Evolutionary conservation across 495 filamentous ascomycete species (phyloP), one percentile per base, ranked within the genome.

Genomic region (Arthonia radiata): DNA sequence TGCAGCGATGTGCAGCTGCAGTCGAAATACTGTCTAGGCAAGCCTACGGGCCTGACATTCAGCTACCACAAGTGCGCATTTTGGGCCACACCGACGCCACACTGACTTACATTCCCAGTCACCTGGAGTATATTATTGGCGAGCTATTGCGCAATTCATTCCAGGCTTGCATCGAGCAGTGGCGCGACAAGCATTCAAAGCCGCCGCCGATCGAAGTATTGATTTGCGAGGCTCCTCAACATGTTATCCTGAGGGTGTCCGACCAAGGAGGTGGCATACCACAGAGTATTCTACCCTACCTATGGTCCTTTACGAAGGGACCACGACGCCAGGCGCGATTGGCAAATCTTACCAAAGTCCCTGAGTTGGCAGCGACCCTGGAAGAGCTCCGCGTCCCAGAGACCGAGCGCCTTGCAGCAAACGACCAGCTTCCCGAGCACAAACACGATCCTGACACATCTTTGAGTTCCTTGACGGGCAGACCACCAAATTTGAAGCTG

Each of bases 301-400:
- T 99, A 6, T 99, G 86, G 86, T 86, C 78, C 10, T 99, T 93
- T 49, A 73, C 70, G 48, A 94, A 94, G 44, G 80, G 81, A 1
- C 72, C 79, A 3, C 65, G 74, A 1, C 72, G 64, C 22, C 54
- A 68, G 30, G 57, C 60, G 28, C 62, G 76, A 8, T 54, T 99
- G 3, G 57, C 73, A 35, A 93, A 92, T 44, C 60, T 94, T 8
- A 63, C 60, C 5, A 66, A 71, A 37, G 86, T 99, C 7, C 86
- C 89, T 3, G 74, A 77, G 21, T 72, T 99, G 64, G 78, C 81
- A 7, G 86, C 82, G 5, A 99, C 86, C 2, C 67, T 93, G 55
- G 80, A 94, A 47, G 86, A 99, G 44, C 48, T 94, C 10, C 36
- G 44, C 15, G 32, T 46, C 17, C 30, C 38, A 11, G 33, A 24